Evolutionary conservation across 2,329 filamentous ascomycete genomes (phyloP), one percentile per base, ranked within the genome.

Genomic region (Hymenoscyphus fraxineus): DNA sequence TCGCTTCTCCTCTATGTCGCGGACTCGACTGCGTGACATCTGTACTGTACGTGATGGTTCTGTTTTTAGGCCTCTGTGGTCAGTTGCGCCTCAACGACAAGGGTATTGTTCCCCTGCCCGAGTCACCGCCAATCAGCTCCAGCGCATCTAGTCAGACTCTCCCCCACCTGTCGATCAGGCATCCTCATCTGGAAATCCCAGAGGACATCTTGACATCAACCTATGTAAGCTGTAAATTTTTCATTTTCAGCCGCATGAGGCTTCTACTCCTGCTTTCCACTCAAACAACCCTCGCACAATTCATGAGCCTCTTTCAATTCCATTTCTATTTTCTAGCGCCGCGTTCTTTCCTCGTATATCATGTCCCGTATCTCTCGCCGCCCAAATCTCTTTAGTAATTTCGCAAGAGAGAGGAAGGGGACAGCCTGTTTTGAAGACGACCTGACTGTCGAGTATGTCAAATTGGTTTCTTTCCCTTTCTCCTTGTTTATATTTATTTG

Each of bases 61-160:
- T 27, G 27, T 27, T 3, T 27, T 2, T 3, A 27, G 27, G 27
- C 27, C 27, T 27, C n/a, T 12, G 19, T 51, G 44, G 44, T 51
- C 44, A 51, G 44, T 51, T 51, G 44, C 44, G 44, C 44, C 44
- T 51, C 44, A 51, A 51, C 9, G 44, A 51, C 44, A 51, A 51
- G 44, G 44, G 44, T 6, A 22, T 51, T 51, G 44, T 22, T 4
- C 22, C 10, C n/a, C 44, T 22, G 10, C 15, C 22, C 41, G 41
- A 44, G 19, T 44, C 41, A n/a, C 41, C 7, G 16, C 44, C 44
- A 51, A 51, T 51, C 22, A 51, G 44, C 6, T 51, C 22, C n/a
- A 12, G n/a, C 19, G 12, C 12, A 51, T 51, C 44, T 5, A 10
- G 44, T 51, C 44, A 51, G 44, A 51, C 22, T 51, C 22, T 51